Evolutionary conservation across 768 basidiomycete genomes (phyloP), one percentile per base, ranked within the genome.

Genomic region (Hygrocybe punicea): DNA sequence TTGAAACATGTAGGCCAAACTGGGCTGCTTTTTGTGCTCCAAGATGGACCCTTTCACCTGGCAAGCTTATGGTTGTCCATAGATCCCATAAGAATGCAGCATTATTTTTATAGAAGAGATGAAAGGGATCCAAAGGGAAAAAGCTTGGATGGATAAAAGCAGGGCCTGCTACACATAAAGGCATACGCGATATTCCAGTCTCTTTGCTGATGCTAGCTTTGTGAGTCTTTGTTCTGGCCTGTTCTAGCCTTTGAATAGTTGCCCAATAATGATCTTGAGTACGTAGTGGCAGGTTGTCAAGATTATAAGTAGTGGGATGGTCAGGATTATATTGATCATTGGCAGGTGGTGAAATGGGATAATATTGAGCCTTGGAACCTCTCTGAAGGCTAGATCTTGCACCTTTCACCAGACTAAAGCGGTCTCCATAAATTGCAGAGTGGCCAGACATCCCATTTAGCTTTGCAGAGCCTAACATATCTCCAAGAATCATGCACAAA

Each of bases 41-140:
- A 16, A 71, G 40, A 54, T 66, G 64, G 17, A 68, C 35, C 4
- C 39, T 16, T n/a, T 71, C 70, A 25, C 37, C 45, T 35, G 44
- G 13, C 7, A 50, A 23, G 25, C 56, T 65, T 11, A 29, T 5
- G 19, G 53, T 58, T 37, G 66, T 66, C 71, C 72, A 72, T 23
- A 65, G 37, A 61, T 73, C 71, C 64, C 66, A 73, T 2, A 73
- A 62, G 44, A 61, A 64, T 16, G 69, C 59, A 57, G 68, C 60
- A 36, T 48, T 53, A 58, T 73, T 73, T 52, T 75, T 68, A 58
- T 73, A 73, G 51, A 72, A 65, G 2, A 75, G 49, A 62, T 75
- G 71, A 54, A 73, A 75, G 16, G 71, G 72, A 60, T 75, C 69
- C 1, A 71, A 23, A n/a, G 70, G 69, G 49, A 71, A 72, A 45